Base-by-base conservation (phyloP, 306 rosid genomes). In the Pterocarpus santalinus region DNA sequence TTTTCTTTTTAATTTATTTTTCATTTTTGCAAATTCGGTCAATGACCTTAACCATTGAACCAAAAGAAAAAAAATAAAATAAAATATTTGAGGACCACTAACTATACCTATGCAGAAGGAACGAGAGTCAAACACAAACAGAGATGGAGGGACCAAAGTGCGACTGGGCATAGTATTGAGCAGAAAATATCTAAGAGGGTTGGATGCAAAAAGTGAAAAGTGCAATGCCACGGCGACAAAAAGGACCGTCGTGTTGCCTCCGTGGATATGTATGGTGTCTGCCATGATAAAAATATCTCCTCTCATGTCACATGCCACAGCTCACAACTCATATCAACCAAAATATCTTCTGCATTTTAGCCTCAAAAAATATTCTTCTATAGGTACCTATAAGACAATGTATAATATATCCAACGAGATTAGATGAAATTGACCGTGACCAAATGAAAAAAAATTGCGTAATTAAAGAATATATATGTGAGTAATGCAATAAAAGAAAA, bases 181-280 rank as follows among this genome's bases (percentile, higher is more conserved):
- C 0, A 2, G 80, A 83, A 86, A 86, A 83, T 86, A 86, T 83
- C 87, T 60, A 33, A n/a, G 34, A 72, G 35, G 28, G 5, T 8
- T 41, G n/a, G 76, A 82, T 28, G 83, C 53, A 1, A 73, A 86
- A 86, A 80, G 83, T 47, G 76, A 80, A 86, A 87, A 87, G 87
- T 53, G 81, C 81, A 60, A 0, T 80, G 90, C 90, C 90, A 86
- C 83, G 83, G 2, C 1, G 73, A 77, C 82, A 41, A 80, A 86
- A 79, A 60, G 85, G 30, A 36, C 7, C n/a, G 4, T n/a, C 15
- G 14, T 64, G 15, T 30, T 79, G 89, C 87, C 65, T 76, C 46
- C 83, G 87, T 83, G 89, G 79, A 76, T 56, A 4, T 38, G 5
- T 7, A 57, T 32, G 28, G 33, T 79, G 33, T 57, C 68, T 58